Base-by-base conservation (phyloP, 2,329 filamentous ascomycete genomes). In the Penicillium sp. region DNA sequence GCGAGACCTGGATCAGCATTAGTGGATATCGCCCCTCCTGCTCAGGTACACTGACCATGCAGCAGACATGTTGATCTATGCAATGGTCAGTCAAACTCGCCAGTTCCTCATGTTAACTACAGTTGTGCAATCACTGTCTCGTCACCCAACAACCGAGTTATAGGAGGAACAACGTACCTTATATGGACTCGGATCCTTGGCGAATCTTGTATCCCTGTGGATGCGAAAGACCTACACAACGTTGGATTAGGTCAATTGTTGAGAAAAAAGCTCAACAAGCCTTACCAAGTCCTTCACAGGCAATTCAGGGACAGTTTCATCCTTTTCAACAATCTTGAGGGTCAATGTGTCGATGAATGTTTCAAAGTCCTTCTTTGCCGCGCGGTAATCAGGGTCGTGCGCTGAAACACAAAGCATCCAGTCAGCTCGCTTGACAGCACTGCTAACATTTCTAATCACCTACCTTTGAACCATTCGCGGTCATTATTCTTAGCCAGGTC, bases 191-290 rank as follows among this genome's bases (percentile, higher is more conserved):
- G 77, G 84, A 55, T 94, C 82, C 51, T 85, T 84, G 55, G 76
- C 84, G 66, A 94, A 95, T 38, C 88, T 79, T 29, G 92, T 75
- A 54, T 95, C 88, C 52, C 88, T 75, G 64, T 94, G 87, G 42
- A 95, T 92, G 44, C 88, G 81, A 60, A 90, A 94, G 32, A 87
- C 71, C 75, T 79, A 46, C 18, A 25, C 17, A 28, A 30, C 28
- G 26, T 37, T 4, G 18, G 9, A 22, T 12, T 28, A 36, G 35
- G 51, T 39, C 50, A 43, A 44, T 23, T 14, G 7, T n/a, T n/a
- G n/a, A n/a, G n/a, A n/a, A n/a, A n/a, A n/a, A n/a, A n/a, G n/a
- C n/a, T n/a, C n/a, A n/a, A n/a, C n/a, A n/a, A n/a, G n/a, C n/a
- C 41, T 11, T 35, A 80, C 79, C 51, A 94, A 70, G 57, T 95